These are phyloP conservation scores for Aphanomyces stellatus DNA, from an alignment of 352 stramenopile species.

Conservation along the genomic window DNA sequence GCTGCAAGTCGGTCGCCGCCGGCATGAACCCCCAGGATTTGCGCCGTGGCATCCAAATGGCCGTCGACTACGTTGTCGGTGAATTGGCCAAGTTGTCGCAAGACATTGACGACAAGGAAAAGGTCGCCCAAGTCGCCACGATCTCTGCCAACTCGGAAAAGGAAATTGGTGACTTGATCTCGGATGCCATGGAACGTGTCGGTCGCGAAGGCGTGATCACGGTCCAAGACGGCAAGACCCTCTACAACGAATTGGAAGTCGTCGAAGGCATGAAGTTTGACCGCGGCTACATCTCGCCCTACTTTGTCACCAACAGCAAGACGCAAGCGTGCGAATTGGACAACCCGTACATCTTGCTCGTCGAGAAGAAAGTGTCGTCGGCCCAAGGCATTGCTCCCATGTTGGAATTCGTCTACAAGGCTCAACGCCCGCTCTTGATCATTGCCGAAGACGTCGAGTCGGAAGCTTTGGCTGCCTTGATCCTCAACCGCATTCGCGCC, in stretches of 20 bases:
- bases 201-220: constrained; percentile 99
- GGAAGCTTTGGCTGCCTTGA: constrained; percentile 97
- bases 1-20: constrained; percentile 98
- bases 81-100: constrained; percentile 94
- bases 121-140: constrained; percentile 98
- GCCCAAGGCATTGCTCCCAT: constrained; percentile 95
- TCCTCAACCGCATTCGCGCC: constrained; percentile 99
- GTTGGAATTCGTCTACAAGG: constrained; percentile 97
- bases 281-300: constrained; percentile 99
- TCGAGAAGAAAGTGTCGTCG: constrained; percentile 99
- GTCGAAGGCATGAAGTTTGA: constrained; percentile 99
- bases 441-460: constrained; percentile 99
- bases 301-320: constrained; percentile 99
- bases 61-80: constrained; percentile 94
- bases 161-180: constrained; percentile 97
- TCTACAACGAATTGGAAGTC: constrained; percentile 99
- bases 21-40: constrained; percentile 99
- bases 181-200: constrained; percentile 99
- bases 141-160: constrained; percentile 99
- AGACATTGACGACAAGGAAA: constrained; percentile 97
- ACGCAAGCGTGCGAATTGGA: constrained; percentile 98
- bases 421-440: constrained; percentile 96
- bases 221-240: constrained; percentile 98
- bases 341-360: constrained; percentile 97
- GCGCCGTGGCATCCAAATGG: constrained; percentile 95